Base-by-base conservation (phyloP, 2,329 filamentous ascomycete species). In the Fusarium xylarioides region DNA sequence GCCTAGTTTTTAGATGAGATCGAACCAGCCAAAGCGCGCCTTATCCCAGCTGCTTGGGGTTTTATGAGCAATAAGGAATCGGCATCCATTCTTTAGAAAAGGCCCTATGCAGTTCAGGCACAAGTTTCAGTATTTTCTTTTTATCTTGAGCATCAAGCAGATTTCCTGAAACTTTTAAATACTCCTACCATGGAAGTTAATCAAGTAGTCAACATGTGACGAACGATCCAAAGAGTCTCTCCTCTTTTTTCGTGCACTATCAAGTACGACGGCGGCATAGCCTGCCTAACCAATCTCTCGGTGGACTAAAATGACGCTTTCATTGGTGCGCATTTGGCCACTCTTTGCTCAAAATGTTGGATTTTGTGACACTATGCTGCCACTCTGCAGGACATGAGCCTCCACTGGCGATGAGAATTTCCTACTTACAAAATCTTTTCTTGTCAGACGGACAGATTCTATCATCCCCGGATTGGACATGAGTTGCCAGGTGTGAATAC, bases 291-390 rank as follows among this genome's bases (percentile, higher is more conserved):
- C 63, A 68, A 42, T 56, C 68, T 60, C 56, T 72, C 56, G 69
- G 71, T 71, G 68, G 63, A 74, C 72, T 70, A 78, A 68, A 43
- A 44, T 68, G 54, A 53, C 68, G 67, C 63, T 71, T 74, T 68
- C 61, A 78, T 78, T 78, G 76, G 76, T 60, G 76, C 76, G 76
- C 76, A 78, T 76, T 78, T 74, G 59, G 44, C 44, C 60, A 30
- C 63, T 66, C 63, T 61, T 66, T 49, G 38, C 55, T 70, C 52
- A 63, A 67, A 44, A 52, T 67, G 65, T 67, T 66, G 14, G 64
- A 40, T 66, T 74, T 50, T 69, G 46, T 38, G 57, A 53, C 58
- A 55, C 32, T 26, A 32, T 69, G 52, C 60, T 68, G 35, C 57
- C 35, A 58, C 46, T 64, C 52, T 43, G 28, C 46, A 65, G 35